These are phyloP conservation scores for Trametes versicolor DNA, from an alignment of 1,284 basidiomycete genomes.

Conservation along the genomic window DNA sequence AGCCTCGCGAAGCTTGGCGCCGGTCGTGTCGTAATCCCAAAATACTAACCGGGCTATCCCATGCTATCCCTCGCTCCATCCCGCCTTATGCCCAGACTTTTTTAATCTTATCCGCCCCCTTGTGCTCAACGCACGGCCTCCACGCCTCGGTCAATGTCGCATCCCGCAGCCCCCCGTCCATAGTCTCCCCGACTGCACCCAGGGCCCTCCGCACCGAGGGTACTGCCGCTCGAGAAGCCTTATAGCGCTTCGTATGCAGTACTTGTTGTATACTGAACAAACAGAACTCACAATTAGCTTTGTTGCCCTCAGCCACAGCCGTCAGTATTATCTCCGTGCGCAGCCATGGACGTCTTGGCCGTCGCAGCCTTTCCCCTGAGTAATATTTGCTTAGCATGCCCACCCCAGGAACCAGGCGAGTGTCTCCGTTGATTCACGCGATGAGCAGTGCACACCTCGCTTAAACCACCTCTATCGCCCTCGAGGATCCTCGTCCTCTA, in stretches of 20 bases:
- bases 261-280: not conserved
- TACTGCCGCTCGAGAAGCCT: not conserved
- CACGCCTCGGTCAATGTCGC: constrained; percentile 8
- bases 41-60: not conserved
- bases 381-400: not conserved
- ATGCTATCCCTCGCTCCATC: not conserved
- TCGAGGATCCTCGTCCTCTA: constrained; percentile 1
- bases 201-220: not conserved
- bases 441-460: not conserved
- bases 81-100: not conserved
- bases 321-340: not conserved
- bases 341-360: not conserved
- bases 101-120: constrained; percentile 1
- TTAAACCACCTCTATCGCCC: not conserved
- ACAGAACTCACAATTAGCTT: not conserved
- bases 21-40: not conserved
- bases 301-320: constrained; percentile 2
- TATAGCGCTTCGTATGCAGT: not conserved
- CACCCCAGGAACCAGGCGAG: not conserved
- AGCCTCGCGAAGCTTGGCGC: constrained; percentile 13
- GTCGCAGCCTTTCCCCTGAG: not conserved
- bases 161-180: not conserved
- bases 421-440: not conserved
- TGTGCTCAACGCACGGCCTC: constrained; percentile 7
- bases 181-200: not conserved